These are phyloP conservation scores for Sporothrix protearum DNA, from an alignment of 2,329 filamentous ascomycete genomes.

Conservation along the genomic window DNA sequence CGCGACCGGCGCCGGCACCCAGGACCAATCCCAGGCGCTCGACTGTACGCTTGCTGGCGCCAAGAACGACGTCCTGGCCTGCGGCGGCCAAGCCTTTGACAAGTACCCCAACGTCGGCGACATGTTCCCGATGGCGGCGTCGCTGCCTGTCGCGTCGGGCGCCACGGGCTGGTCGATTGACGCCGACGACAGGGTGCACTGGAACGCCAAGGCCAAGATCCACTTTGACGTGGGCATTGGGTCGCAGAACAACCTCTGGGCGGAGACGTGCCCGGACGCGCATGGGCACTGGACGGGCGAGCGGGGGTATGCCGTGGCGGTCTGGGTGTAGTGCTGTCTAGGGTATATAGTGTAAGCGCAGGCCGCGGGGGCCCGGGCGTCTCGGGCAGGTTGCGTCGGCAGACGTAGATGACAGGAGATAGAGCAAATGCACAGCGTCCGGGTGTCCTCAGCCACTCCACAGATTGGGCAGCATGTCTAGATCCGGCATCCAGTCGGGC, in stretches of 20 bases:
- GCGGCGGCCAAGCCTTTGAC: constrained; percentile 29
- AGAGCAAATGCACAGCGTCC: too few species aligned
- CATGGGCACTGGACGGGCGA: constrained; percentile 24
- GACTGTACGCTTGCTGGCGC: constrained; percentile 22
- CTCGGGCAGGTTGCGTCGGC: too few species aligned
- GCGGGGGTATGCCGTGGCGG: constrained; percentile 26
- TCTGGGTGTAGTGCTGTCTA: constrained; percentile 21
- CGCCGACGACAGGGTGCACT: constrained; percentile 25
- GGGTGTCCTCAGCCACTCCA: not conserved
- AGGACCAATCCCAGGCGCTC: constrained; percentile 28
- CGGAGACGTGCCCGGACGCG: constrained; percentile 28
- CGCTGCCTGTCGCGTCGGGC: not conserved
- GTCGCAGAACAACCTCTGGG: constrained; percentile 24
- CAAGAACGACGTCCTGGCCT: constrained; percentile 26
- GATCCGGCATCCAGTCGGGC: constrained; percentile 21
- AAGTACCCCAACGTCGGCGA: constrained; percentile 25
- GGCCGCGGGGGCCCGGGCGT: too few species aligned
- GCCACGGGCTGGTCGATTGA: constrained; percentile 29
- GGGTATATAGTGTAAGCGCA: too few species aligned
- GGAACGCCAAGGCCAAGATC: constrained; percentile 27
- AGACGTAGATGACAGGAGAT: not conserved
- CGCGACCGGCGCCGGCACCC: constrained; percentile 22
- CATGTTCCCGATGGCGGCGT: constrained; percentile 27
- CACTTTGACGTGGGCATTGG: constrained; percentile 28
- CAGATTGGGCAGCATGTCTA: constrained; percentile 16